Evolutionary conservation across 2,329 filamentous ascomycete species (phyloP).

Genomic region (Lasiodiplodia sp.): DNA sequence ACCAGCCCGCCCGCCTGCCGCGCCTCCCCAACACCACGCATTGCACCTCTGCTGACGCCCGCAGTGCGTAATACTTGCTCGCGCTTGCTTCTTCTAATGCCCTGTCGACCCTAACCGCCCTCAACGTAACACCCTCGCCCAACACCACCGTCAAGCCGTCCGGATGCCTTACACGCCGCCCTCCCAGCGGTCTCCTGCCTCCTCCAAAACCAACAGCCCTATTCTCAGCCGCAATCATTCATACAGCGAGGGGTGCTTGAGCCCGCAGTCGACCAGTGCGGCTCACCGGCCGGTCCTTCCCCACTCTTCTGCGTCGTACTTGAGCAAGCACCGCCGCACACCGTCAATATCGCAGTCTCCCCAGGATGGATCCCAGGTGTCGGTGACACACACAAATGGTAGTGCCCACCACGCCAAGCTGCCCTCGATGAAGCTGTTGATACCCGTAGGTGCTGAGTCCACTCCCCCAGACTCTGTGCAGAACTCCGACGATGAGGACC

Average conservation of each 20-base stretch:
- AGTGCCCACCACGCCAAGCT: conserved; percentile 63
- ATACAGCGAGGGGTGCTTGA: conserved; percentile 48
- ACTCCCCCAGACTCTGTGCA: conserved; percentile 87
- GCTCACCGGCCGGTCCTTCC: conserved; percentile 57
- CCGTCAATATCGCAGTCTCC: conserved; percentile 54
- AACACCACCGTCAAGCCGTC: conserved; percentile 44
- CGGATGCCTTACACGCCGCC: conserved; percentile 91
- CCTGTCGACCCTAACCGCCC: conserved; percentile 45
- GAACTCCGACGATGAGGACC: conserved; percentile 86
- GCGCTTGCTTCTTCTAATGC: conserved; percentile 52
- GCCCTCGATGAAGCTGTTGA: conserved; percentile 64
- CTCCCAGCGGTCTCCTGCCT: conserved; percentile 67
- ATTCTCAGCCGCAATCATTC: conserved; percentile 59
- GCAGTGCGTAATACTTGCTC: conserved; percentile 37
- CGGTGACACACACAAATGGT: conserved; percentile 52
- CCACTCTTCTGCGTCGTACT: conserved; percentile 66
- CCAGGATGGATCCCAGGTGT: conserved; percentile 39
- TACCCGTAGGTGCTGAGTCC: conserved; percentile 84
- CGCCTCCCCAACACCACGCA: not conserved
- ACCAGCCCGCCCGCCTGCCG: not conserved
- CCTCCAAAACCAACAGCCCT: conserved; percentile 62
- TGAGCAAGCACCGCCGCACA: conserved; percentile 67
- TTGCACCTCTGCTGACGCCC: conserved; percentile 11
- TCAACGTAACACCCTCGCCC: conserved; percentile 42
- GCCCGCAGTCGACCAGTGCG: conserved; percentile 42